Percentiles rank a stretch among this genome's conserved stretches.
Evolutionary conservation across 2,329 filamentous ascomycete species (phyloP).

Genomic region (Fusarium keratoplasticum): DNA sequence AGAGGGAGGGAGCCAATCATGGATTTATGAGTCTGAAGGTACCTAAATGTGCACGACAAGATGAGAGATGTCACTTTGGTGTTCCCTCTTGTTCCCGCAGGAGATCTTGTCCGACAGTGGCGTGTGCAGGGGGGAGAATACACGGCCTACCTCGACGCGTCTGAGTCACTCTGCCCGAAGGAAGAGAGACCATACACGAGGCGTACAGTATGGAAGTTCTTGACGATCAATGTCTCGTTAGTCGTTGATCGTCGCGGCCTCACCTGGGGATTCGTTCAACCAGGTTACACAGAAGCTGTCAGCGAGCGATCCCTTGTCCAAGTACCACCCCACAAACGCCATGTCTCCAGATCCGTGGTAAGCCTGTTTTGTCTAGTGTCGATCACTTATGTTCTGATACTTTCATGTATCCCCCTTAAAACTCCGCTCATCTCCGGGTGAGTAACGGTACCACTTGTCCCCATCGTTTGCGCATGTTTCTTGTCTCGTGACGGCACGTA

Average conservation of each 20-base stretch:
- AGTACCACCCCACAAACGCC: not conserved
- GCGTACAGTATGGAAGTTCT: not conserved
- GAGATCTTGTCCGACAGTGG: not conserved
- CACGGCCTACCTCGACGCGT: not conserved
- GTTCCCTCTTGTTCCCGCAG: not conserved
- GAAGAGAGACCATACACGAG: not conserved
- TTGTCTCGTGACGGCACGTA: not conserved
- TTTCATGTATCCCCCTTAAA: not conserved
- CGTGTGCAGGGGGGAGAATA: not conserved
- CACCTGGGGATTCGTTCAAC: not conserved
- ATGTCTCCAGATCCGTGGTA: not conserved
- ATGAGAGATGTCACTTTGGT: not conserved
- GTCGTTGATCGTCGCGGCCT: not conserved
- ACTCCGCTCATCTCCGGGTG: not conserved
- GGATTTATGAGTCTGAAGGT: not conserved
- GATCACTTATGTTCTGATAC: not conserved
- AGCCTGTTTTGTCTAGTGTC: not conserved
- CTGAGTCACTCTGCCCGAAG: not conserved
- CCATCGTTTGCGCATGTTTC: not conserved
- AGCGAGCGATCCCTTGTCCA: not conserved
- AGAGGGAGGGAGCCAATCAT: not conserved
- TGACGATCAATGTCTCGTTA: not conserved
- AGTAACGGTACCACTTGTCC: not conserved
- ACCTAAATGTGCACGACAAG: not conserved
- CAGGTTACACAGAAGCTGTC: not conserved